Base-by-base conservation (phyloP, 345 rosid genomes). In the Cardiospermum halicacabum region DNA sequence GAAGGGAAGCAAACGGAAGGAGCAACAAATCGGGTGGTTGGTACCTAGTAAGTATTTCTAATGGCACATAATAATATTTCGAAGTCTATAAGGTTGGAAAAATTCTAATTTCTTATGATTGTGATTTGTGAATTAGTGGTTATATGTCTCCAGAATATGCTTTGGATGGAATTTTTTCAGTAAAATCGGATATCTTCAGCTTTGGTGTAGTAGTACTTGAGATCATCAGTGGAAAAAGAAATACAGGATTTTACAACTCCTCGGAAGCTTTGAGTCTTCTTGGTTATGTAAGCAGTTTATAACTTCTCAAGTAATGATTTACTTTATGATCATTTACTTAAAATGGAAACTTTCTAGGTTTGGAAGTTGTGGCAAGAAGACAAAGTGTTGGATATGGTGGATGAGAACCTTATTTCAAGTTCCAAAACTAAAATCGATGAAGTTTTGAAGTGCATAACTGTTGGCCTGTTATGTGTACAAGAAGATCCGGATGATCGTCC, bases 381-480 rank as follows among this genome's bases (percentile, higher is more conserved):
- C 53, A 81, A 48, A 45, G 74, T 65, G 6, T 1, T 69, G 47
- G 79, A 76, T 48, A 37, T 86, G 40, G 62, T 82, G 40, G 88
- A 84, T 53, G 43, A 50, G 25, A 72, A 66, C 22, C 22, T 77
- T 5, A 5, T 55, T 6, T 67, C 69, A 36, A 69, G 75, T 1
- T 76, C 53, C 28, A 27, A 75, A 15, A n/a, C 39, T 3, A 40
- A 3, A 47, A 47, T 11, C 22, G 0, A 57, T 4, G 81, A 80
- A 42, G 68, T 70, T 9, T 31, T 63, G 30, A 81, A 76, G 69
- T 85, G 88, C 71, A 57, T 85, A 66, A 81, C 66, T 5, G 64
- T 85, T 8, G 92, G 85, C 60, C 77, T 88, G 8, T 36, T 82
- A 22, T 88, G 89, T 16, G 82, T 80, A 27, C 89, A 82, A 65